phyloP scores from a whole-genome alignment of 2,329 filamentous ascomycete species.

The Acarospora socialis region DNA sequence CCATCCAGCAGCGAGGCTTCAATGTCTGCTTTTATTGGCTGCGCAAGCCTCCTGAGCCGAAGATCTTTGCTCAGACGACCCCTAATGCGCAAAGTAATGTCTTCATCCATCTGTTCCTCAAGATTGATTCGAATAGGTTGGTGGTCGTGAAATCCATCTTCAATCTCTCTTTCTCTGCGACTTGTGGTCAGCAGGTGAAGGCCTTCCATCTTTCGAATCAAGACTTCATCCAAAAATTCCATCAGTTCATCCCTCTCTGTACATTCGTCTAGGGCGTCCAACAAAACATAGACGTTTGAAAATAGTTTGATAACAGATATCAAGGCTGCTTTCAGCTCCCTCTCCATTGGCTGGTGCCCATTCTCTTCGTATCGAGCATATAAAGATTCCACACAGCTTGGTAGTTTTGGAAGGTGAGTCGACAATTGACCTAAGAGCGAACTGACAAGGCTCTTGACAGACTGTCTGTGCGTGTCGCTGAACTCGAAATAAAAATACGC shows the following conservation, averaged over 20 bases:
- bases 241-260: constrained; percentile 7
- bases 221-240: background rate
- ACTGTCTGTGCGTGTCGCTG: constrained; percentile 13
- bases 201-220: background rate
- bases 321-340: no score
- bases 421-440: constrained; percentile 14
- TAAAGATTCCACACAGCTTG: no score
- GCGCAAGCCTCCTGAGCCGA: no score
- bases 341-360: no score
- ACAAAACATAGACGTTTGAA: constrained; percentile 8
- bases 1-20: background rate
- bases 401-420: constrained; percentile 4
- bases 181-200: constrained; percentile 7
- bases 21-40: background rate
- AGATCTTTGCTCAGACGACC: no score
- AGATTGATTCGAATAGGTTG: no score
- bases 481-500: constrained; percentile 18
- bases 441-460: constrained; percentile 10
- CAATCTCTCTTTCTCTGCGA: constrained; percentile 5
- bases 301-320: no score
- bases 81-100: no score
- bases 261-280: constrained; percentile 15
- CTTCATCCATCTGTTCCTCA: no score
- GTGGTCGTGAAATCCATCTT: background rate
- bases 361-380: no score